These are phyloP conservation scores for Gossypium herbaceum DNA, from an alignment of 345 rosid genomes.

Conservation along the genomic window DNA sequence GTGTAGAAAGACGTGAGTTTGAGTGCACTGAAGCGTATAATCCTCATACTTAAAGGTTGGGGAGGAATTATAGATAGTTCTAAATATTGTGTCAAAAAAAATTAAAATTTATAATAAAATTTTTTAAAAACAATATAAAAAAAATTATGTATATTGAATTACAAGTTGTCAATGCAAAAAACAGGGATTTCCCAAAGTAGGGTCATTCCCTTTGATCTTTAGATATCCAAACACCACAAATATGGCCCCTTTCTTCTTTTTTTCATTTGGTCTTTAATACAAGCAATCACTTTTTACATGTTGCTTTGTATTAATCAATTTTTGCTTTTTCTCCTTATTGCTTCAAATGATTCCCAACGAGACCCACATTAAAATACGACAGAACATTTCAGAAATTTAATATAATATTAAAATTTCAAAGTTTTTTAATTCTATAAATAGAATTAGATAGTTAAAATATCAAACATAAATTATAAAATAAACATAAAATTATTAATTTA, in stretches of 20 bases:
- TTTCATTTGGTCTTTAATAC: conserved; percentile 8
- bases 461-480: no score
- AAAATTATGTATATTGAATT: no score
- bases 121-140: no score
- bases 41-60: no score
- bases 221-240: conserved; percentile 7
- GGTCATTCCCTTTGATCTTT: conserved; percentile 2
- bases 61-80: rapidly evolving
- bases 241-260: not conserved
- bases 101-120: no score
- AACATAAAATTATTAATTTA: no score
- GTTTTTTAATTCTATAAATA: no score
- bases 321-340: conserved; percentile 3
- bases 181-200: not conserved
- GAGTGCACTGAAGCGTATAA: rapidly evolving
- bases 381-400: not conserved
- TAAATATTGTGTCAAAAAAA: no score
- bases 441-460: no score
- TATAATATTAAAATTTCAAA: no score
- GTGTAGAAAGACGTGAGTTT: rapidly evolving
- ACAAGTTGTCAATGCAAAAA: not conserved
- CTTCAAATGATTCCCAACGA: conserved; percentile 23
- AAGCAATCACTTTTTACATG: conserved; percentile 4
- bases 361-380: not conserved
- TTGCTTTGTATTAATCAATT: conserved; percentile 15